Evolutionary conservation across 192 early-diverging fungal genomes (phyloP).

Genomic region (Podochytrium sp.): DNA sequence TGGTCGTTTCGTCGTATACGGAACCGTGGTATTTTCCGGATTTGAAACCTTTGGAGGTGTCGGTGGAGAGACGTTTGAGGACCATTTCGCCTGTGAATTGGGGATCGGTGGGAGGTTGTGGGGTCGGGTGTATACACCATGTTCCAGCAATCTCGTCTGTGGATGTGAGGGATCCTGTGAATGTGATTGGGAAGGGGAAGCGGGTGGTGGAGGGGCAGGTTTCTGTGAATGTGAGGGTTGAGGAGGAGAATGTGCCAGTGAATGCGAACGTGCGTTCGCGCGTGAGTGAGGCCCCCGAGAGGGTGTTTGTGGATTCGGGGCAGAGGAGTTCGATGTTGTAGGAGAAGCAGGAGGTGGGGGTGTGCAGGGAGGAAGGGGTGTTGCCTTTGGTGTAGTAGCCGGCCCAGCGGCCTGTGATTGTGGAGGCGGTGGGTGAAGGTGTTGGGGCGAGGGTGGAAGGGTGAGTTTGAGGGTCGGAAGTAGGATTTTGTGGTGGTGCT

Average conservation of each 20-base stretch:
- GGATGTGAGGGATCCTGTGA: not conserved
- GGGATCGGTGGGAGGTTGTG: not conserved
- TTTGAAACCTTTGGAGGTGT: not conserved
- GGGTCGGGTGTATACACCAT: not conserved
- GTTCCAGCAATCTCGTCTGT: not conserved
- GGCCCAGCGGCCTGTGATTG: not conserved
- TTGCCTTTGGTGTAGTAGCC: not conserved
- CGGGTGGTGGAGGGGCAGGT: not conserved
- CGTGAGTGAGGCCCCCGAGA: not conserved
- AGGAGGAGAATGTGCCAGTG: not conserved
- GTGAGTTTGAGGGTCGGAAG: not conserved
- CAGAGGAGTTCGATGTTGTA: not conserved
- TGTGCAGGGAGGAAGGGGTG: not conserved
- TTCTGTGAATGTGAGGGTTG: not conserved
- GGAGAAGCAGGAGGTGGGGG: not conserved
- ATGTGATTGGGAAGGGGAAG: not conserved
- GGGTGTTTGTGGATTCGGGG: not conserved
- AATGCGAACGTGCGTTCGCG: not conserved
- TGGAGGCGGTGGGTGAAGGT: not conserved
- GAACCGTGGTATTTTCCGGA: constrained; percentile 6
- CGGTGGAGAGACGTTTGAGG: not conserved
- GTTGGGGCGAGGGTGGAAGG: not conserved
- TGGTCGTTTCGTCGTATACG: constrained; percentile 12
- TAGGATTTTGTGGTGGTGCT: not conserved
- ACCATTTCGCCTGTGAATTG: not conserved